Evolutionary conservation across 176 grass and related monocot species (phyloP).

Genomic region (Panicum miliaceum): DNA sequence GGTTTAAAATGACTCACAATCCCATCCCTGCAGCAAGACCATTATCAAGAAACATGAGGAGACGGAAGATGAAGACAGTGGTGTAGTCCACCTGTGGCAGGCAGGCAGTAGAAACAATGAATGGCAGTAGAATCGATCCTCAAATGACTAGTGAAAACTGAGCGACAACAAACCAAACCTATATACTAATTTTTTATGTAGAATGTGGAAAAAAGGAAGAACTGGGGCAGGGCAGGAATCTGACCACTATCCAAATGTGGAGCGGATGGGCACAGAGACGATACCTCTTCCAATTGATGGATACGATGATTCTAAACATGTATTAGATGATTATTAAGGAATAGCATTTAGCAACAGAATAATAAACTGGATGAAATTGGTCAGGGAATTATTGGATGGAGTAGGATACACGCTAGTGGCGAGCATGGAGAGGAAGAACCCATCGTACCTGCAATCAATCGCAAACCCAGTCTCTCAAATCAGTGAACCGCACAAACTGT

Average conservation of each 20-base stretch:
- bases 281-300: slow-evolving; percentile 96
- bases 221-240: slow-evolving; percentile 19
- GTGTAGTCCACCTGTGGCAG: slow-evolving; percentile 83
- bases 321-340: slow-evolving; percentile 29
- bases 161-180: background rate
- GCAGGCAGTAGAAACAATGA: slow-evolving; percentile 8
- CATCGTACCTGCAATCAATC: slow-evolving; percentile 72
- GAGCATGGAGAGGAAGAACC: slow-evolving; percentile 98
- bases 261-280: slow-evolving; percentile 84
- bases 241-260: slow-evolving; percentile 99
- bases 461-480: background rate
- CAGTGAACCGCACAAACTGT: background rate
- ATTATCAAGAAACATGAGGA: slow-evolving; percentile 96
- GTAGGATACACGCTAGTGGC: slow-evolving; percentile 92
- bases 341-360: background rate
- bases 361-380: background rate
- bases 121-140: background rate
- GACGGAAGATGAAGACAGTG: slow-evolving; percentile 88
- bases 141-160: background rate
- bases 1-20: slow-evolving; percentile 54
- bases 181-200: background rate
- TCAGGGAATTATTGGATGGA: background rate
- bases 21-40: slow-evolving; percentile 93
- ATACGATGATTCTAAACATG: slow-evolving; percentile 76
- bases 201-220: background rate